These are phyloP conservation scores for Fraxinus anomala DNA, from an alignment of 257 asterid genomes.

Conservation along the genomic window DNA sequence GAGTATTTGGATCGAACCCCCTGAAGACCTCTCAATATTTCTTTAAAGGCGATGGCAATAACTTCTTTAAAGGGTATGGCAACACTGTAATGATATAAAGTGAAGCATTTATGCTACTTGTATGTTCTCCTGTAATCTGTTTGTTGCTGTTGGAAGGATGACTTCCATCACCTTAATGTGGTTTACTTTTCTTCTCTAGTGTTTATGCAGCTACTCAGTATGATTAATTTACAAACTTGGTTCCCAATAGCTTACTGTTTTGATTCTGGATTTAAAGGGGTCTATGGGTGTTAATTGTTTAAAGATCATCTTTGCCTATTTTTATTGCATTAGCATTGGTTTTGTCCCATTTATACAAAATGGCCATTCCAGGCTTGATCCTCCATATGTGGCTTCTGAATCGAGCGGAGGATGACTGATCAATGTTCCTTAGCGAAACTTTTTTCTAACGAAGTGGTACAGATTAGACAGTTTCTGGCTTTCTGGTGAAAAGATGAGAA, in stretches of 20 bases:
- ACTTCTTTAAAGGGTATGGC: slow-evolving; percentile 25
- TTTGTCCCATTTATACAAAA: neutral
- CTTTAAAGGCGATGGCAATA: slow-evolving; percentile 31
- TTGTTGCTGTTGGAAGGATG: slow-evolving; percentile 19
- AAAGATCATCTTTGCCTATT: neutral
- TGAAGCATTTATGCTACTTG: slow-evolving; percentile 1
- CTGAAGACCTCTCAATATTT: slow-evolving; percentile 64
- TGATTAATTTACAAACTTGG: slow-evolving; percentile 25
- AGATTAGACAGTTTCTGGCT: neutral
- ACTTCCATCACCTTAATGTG: neutral
- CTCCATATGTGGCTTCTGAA: neutral
- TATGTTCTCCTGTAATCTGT: slow-evolving; percentile 5
- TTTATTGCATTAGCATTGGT: neutral
- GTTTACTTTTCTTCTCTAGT: slow-evolving; percentile 17
- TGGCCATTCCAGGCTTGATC: neutral
- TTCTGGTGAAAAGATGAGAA: neutral
- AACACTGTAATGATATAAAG: neutral
- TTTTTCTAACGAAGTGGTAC: neutral
- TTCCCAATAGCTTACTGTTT: neutral
- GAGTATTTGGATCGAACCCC: slow-evolving; percentile 89
- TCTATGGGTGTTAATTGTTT: neutral
- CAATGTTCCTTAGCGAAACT: neutral
- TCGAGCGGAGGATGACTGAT: neutral
- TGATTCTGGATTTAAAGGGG: neutral
- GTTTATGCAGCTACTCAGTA: no score